Percentiles rank a stretch among this genome's conserved stretches.
Evolutionary conservation across 257 asterid genomes (phyloP).

Genomic region (Gynochthodes officinalis): DNA sequence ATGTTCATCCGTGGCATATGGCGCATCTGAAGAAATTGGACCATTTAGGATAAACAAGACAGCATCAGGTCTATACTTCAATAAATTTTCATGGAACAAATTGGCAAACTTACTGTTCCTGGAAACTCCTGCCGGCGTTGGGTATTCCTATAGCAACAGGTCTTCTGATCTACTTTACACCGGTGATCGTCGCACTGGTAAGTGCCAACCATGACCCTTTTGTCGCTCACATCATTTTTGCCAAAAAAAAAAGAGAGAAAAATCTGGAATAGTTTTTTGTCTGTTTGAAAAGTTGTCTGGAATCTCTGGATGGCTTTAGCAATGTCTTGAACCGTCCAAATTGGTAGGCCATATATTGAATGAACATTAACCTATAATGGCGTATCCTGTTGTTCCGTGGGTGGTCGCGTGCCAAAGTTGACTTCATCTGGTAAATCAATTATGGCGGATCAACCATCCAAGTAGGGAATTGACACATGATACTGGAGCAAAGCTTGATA

Average conservation of each 20-base stretch:
- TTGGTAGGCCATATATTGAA: constrained; percentile 18
- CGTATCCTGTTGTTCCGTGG: background rate
- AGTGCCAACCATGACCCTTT: background rate
- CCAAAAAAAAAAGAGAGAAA: no score
- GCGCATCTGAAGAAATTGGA: constrained; percentile 96
- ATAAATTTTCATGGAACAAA: constrained; percentile 86
- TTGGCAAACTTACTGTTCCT: constrained; percentile 71
- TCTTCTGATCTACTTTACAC: constrained; percentile 80
- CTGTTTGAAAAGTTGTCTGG: background rate
- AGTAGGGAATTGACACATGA: background rate
- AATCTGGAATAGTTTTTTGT: background rate
- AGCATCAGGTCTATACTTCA: constrained; percentile 57
- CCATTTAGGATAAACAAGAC: constrained; percentile 70
- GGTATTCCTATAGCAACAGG: constrained; percentile 77
- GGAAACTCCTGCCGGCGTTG: constrained; percentile 97
- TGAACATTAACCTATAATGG: background rate
- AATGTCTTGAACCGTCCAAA: constrained; percentile 2
- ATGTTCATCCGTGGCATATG: constrained; percentile 96
- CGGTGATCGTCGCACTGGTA: constrained; percentile 88
- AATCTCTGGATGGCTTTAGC: background rate
- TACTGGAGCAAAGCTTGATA: background rate
- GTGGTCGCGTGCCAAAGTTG: constrained; percentile 5
- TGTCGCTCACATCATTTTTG: background rate
- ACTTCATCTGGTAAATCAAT: constrained; percentile 15
- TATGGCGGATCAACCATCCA: constrained; percentile 10